phyloP scores from a whole-genome alignment of 805 yeast genomes.

The Clavispora phyllophila region DNA sequence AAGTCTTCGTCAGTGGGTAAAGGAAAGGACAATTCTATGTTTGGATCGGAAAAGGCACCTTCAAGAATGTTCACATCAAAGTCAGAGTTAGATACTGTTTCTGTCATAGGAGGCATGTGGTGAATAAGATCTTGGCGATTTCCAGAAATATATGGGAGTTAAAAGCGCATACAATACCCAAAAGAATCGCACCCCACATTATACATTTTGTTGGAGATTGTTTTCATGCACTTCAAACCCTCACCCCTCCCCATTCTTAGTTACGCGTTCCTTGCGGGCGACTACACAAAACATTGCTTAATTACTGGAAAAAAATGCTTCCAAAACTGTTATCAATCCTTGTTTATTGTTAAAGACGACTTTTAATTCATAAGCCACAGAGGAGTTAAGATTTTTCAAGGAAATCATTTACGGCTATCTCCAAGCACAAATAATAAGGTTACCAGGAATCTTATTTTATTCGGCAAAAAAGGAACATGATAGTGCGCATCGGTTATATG shows the following conservation, averaged over 20 bases:
- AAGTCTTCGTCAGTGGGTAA: slow-evolving; percentile 33
- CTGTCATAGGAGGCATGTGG: not conserved
- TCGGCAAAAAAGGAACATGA: no score
- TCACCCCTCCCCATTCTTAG: not conserved
- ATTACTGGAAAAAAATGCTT: not conserved
- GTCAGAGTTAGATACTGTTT: slow-evolving; percentile 8
- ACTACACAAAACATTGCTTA: no score
- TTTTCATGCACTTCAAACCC: not conserved
- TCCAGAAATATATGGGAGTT: not conserved
- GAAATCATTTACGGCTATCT: no score
- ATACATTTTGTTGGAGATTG: not conserved
- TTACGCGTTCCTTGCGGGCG: no score
- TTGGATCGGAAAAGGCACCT: slow-evolving; percentile 26
- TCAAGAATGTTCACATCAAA: slow-evolving; percentile 38
- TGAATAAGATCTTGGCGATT: not conserved
- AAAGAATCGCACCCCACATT: slow-evolving; percentile 10
- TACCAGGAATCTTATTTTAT: no score
- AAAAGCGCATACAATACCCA: not conserved
- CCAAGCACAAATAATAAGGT: no score
- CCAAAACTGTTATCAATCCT: no score
- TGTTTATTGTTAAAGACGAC: no score
- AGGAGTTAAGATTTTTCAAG: no score
- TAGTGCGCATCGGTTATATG: not conserved
- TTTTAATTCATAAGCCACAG: no score
- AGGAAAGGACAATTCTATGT: slow-evolving; percentile 32